Conservation (phyloP, 1,284 basidiomycete genomes). For the Apiotrichum sp. region DNA sequence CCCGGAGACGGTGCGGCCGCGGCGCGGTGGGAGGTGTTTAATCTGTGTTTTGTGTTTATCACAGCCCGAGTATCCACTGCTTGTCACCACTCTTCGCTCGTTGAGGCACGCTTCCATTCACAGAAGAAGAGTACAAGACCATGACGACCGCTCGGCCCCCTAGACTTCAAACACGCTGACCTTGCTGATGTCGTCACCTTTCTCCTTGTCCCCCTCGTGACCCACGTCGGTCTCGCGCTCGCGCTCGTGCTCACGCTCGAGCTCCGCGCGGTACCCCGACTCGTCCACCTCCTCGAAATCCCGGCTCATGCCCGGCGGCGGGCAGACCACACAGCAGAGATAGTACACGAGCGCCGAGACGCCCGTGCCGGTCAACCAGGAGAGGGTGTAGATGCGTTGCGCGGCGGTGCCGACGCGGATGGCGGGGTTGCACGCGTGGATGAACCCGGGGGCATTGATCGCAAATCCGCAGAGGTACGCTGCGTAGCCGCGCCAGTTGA, state of each 20-base stretch:
- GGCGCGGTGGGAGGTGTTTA: too few species aligned
- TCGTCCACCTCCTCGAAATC: slow-evolving; percentile 60
- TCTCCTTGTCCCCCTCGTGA: too few species aligned
- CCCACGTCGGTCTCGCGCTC: background rate
- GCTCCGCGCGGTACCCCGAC: slow-evolving; percentile 1
- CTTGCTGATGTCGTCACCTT: too few species aligned
- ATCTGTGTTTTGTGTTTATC: too few species aligned
- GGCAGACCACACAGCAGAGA: slow-evolving; percentile 56
- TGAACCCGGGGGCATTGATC: slow-evolving; percentile 65
- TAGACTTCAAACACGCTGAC: too few species aligned
- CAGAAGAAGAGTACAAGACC: too few species aligned
- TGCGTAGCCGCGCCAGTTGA: slow-evolving; percentile 59
- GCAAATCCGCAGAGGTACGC: slow-evolving; percentile 60
- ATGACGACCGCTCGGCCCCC: too few species aligned
- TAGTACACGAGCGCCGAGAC: slow-evolving; percentile 63
- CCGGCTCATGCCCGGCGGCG: slow-evolving; percentile 53
- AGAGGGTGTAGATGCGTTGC: slow-evolving; percentile 53
- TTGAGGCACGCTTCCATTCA: too few species aligned
- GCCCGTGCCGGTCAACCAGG: slow-evolving; percentile 72
- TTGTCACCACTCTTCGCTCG: too few species aligned
- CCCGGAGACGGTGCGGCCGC: too few species aligned
- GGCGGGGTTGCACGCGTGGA: slow-evolving; percentile 49
- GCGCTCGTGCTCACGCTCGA: too few species aligned
- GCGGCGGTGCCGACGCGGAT: slow-evolving; percentile 58
- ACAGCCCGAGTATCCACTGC: too few species aligned